Percentiles rank a stretch among this genome's conserved stretches.
Evolutionary conservation across 495 filamentous ascomycete species (phyloP).

Genomic region (Filosporella fistucella): DNA sequence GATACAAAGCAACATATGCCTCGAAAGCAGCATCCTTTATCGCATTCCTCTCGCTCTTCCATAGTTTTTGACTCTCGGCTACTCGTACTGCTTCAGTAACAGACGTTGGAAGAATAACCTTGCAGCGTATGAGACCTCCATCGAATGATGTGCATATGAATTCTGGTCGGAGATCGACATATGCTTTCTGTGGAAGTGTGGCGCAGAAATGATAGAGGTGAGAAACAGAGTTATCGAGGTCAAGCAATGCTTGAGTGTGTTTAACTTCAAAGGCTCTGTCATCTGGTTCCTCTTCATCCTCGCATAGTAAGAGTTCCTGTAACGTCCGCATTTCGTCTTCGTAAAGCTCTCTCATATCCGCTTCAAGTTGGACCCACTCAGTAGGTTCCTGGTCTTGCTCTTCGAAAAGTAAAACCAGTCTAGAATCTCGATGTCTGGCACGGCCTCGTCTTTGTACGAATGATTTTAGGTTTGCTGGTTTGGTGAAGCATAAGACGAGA

Average conservation of each 20-base stretch:
- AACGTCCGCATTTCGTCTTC: conserved; percentile 60
- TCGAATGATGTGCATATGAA: conserved; percentile 33
- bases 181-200: conserved; percentile 50
- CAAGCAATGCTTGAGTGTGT: conserved; percentile 63
- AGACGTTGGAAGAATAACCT: conserved; percentile 67
- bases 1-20: conserved; percentile 67
- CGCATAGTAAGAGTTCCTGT: conserved; percentile 39
- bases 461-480: conserved; percentile 70
- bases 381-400: conserved; percentile 32
- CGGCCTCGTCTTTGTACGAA: conserved; percentile 88
- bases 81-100: conserved; percentile 60
- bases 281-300: conserved; percentile 45
- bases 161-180: conserved; percentile 44
- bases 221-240: conserved; percentile 61
- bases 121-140: conserved; percentile 36
- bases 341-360: conserved; percentile 68
- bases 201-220: conserved; percentile 85
- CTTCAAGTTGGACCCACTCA: conserved; percentile 61
- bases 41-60: conserved; percentile 72
- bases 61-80: conserved; percentile 44
- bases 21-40: conserved; percentile 81
- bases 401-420: conserved; percentile 58
- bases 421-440: conserved; percentile 68
- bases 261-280: conserved; percentile 43
- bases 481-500: conserved; percentile 80